Evolutionary conservation across 106 monocot genomes (phyloP).

Genomic region (Posidonia australis): DNA sequence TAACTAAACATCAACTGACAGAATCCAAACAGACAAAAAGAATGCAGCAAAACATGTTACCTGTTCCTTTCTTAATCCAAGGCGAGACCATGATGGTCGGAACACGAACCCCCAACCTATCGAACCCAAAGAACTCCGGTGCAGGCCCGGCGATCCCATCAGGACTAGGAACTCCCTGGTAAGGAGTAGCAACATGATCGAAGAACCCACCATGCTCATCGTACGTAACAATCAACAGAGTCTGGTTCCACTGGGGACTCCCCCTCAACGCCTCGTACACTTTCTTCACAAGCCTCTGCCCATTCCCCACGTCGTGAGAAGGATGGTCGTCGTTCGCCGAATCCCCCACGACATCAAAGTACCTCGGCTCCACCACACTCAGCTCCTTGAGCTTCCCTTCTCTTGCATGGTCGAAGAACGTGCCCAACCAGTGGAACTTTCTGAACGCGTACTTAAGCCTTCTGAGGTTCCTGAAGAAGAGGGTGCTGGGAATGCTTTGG

Average conservation of each 20-base stretch:
- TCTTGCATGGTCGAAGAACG: constrained; percentile 41
- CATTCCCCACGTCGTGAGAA: constrained; percentile 66
- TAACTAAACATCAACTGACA: no score
- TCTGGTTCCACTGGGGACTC: constrained; percentile 75
- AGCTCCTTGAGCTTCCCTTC: constrained; percentile 38
- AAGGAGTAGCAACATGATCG: constrained; percentile 70
- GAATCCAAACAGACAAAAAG: no score
- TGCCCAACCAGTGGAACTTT: constrained; percentile 22
- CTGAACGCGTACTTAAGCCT: constrained; percentile 20
- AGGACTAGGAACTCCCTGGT: constrained; percentile 53
- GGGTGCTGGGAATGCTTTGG: constrained; percentile 47
- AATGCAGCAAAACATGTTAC: constrained; percentile 6
- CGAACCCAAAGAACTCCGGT: constrained; percentile 54
- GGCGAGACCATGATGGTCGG: constrained; percentile 81
- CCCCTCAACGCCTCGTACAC: constrained; percentile 63
- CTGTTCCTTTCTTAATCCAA: constrained; percentile 80
- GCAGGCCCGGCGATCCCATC: constrained; percentile 40
- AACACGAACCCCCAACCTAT: constrained; percentile 61
- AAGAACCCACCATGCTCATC: constrained; percentile 89
- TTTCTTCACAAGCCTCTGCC: constrained; percentile 68
- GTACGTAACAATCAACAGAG: constrained; percentile 50
- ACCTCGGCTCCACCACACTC: constrained; percentile 67
- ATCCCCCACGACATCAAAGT: constrained; percentile 34
- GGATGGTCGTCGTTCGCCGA: constrained; percentile 76
- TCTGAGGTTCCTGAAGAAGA: constrained; percentile 54